A percentile compares a stretch with the other conserved stretches of the same genome.
Conservation (phyloP, 73 alveolate species). For the Paramecium sexaurelia region DNA sequence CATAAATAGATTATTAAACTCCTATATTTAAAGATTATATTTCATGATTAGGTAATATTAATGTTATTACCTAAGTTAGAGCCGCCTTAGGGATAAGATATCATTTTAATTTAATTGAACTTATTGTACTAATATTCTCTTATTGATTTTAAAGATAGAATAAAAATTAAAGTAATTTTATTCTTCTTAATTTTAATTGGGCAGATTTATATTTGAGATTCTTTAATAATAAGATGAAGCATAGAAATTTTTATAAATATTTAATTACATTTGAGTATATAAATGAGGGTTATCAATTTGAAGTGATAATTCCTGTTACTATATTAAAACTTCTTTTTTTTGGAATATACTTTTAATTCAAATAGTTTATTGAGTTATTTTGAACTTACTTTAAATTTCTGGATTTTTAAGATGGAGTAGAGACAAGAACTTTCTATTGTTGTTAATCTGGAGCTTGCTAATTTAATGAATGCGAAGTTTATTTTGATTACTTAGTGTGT, state of each 20-base stretch:
- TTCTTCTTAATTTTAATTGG: neutral
- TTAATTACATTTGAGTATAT: neutral
- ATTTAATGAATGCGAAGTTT: neutral
- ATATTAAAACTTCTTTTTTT: slow-evolving; percentile 3
- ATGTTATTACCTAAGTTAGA: neutral
- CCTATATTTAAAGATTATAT: neutral
- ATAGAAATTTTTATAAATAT: neutral
- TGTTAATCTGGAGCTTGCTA: neutral
- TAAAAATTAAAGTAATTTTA: neutral
- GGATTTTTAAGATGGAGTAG: neutral
- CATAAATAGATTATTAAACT: neutral
- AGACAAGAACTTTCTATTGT: neutral
- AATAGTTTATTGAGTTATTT: neutral
- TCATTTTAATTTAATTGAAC: too few species aligned
- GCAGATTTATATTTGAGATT: neutral
- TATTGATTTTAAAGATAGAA: neutral
- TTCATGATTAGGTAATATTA: neutral
- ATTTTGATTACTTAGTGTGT: neutral
- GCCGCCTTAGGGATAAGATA: too few species aligned
- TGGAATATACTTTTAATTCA: neutral
- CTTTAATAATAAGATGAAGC: neutral
- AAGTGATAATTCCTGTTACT: neutral
- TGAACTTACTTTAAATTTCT: neutral
- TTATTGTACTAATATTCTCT: neutral
- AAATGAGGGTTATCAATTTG: neutral